These are phyloP conservation scores for Alternaria consortialis DNA, from an alignment of 2,329 filamentous ascomycete species.

Conservation along the genomic window DNA sequence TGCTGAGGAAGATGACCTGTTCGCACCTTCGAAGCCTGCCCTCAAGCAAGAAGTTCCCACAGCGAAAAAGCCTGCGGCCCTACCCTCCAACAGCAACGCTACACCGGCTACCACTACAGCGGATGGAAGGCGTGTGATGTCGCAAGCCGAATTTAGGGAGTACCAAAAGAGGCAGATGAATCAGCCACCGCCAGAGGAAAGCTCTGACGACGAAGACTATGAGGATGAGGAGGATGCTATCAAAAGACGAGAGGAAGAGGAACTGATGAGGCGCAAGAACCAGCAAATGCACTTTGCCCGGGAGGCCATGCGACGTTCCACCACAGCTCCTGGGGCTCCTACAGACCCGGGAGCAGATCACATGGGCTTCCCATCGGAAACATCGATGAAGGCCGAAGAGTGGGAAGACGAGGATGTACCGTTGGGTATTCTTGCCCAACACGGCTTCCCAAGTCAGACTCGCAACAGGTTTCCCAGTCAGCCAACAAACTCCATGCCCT, in stretches of 20 bases:
- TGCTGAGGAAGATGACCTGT: conserved; percentile 45
- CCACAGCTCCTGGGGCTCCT: conserved; percentile 35
- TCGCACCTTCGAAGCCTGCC: conserved; percentile 29
- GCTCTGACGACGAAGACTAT: conserved; percentile 47
- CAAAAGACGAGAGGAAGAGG: conserved; percentile 44
- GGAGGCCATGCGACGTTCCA: conserved; percentile 47
- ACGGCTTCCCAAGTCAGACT: conserved; percentile 46
- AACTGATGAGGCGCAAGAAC: conserved; percentile 42
- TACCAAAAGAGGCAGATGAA: conserved; percentile 39
- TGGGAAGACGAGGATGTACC: conserved; percentile 52
- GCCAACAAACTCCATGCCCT: conserved; percentile 44
- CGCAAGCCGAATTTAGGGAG: conserved; percentile 45
- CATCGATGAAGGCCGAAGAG: conserved; percentile 47
- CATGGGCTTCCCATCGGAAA: conserved; percentile 48
- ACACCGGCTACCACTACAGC: conserved; percentile 19
- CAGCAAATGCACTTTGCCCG: conserved; percentile 48
- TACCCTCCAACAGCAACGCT: conserved; percentile 21
- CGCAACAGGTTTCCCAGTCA: conserved; percentile 39
- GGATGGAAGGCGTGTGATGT: conserved; percentile 41
- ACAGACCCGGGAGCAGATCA: conserved; percentile 29
- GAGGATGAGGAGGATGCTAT: conserved; percentile 51
- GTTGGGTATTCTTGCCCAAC: conserved; percentile 49
- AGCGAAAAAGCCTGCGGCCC: conserved; percentile 17
- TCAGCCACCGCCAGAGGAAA: conserved; percentile 37
- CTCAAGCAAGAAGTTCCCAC: conserved; percentile 14